Evolutionary conservation across 179 eudicot species (phyloP), one percentile per base, ranked within the genome.

Genomic region (Nepenthes alata): DNA sequence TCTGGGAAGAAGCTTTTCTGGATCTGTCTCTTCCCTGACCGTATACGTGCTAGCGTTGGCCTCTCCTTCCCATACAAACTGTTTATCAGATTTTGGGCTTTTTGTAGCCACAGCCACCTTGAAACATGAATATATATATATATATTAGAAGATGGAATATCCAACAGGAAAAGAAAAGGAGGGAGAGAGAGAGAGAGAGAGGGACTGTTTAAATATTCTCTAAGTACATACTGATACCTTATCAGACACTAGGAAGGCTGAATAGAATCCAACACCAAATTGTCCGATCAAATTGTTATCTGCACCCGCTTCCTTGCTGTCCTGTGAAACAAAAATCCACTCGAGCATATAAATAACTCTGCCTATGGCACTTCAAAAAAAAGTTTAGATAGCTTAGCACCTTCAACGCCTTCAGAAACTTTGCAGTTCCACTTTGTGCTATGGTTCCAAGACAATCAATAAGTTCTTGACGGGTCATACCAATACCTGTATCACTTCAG

Each of bases 351-450:
- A 3, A 37, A 41, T 53, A 13, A 37, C 13, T 2, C 64, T 34
- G 37, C 34, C 49, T 16, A 15, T 5, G 39, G 15, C 5, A 10
- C 16, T 10, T n/a, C 16, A 0, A 16, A n/a, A 60, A n/a, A 50
- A 58, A n/a, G 5, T 38, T 15, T 41, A 15, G 59, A 57, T 36
- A 56, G 41, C 36, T 57, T 16, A 44, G 51, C 48, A 93, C 98
- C 96, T 89, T 89, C 62, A 93, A 55, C 50, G 96, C 93, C 73
- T 83, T 89, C 16, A 93, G 78, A 68, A 93, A 93, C 78, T 93
- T 93, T 10, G 98, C 98, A 59, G 98, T 93, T 72, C 98, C 98
- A 79, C 98, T 93, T 56, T 93, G 96, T 59, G 98, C 98, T 60
- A 93, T 93, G 47, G 98, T 93, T 68, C 98, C 98, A 72, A 93